phyloP scores from a whole-genome alignment of 2,329 filamentous ascomycete genomes.

The Pseudogymnoascus sp. region DNA sequence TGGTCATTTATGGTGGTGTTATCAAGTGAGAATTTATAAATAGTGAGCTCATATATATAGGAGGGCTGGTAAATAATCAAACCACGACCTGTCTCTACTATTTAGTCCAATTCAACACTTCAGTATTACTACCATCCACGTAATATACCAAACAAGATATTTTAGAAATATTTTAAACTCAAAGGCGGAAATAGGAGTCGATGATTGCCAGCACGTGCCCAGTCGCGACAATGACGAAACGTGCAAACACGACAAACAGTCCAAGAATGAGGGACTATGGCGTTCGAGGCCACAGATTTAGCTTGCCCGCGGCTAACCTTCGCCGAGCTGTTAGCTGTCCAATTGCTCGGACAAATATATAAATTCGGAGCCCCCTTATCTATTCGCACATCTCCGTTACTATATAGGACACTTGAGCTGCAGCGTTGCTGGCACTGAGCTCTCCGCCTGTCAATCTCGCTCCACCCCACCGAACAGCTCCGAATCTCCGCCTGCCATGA shows the following conservation, averaged over 20 bases:
- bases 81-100: neutral
- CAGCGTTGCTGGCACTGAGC: conserved; percentile 1
- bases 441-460: neutral
- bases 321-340: neutral
- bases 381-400: neutral
- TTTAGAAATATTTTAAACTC: neutral
- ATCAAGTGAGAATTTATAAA: neutral
- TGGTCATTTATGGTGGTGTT: neutral
- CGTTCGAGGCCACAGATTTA: conserved; percentile 35
- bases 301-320: neutral
- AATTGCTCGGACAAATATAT: neutral
- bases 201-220: neutral
- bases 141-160: neutral
- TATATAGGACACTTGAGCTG: neutral
- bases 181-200: neutral
- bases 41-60: neutral
- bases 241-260: conserved; percentile 2
- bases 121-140: neutral
- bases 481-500: conserved; percentile 3
- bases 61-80: neutral
- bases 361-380: neutral
- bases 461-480: conserved; percentile 9
- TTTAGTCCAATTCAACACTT: neutral
- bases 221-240: neutral
- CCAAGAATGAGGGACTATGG: conserved; percentile 25